Percentiles rank a stretch among this genome's conserved stretches.
Conservation (phyloP, 768 basidiomycete species). For the Dacryopinax spathularia region DNA sequence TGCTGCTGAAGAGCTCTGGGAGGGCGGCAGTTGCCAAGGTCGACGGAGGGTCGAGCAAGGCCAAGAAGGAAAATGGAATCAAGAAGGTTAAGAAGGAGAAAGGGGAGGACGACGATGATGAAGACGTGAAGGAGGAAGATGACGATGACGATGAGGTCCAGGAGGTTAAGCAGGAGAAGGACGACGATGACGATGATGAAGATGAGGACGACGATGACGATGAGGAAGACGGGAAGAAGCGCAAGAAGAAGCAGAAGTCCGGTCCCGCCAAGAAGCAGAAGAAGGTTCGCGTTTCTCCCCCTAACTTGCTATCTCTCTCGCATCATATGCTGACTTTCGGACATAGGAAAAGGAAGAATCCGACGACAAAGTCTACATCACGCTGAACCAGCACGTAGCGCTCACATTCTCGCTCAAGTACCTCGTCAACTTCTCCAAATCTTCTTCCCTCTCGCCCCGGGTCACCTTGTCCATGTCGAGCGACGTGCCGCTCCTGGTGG, state of each 20-base stretch:
- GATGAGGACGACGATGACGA: slow-evolving; percentile 39
- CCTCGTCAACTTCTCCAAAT: slow-evolving; percentile 92
- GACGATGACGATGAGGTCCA: slow-evolving; percentile 15
- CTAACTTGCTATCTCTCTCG: no score
- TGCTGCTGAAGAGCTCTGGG: slow-evolving; percentile 66
- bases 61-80: slow-evolving; percentile 32
- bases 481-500: slow-evolving; percentile 78
- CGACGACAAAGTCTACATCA: slow-evolving; percentile 51
- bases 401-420: slow-evolving; percentile 96
- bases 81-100: slow-evolving; percentile 25
- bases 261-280: slow-evolving; percentile 31
- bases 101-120: slow-evolving; percentile 23
- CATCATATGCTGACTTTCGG: no score
- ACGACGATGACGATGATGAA: slow-evolving; percentile 4
- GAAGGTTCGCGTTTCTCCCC: slow-evolving; percentile 6
- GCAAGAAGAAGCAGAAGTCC: slow-evolving; percentile 59
- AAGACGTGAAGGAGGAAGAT: slow-evolving; percentile 20
- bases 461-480: slow-evolving; percentile 84
- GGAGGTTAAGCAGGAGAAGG: slow-evolving; percentile 25
- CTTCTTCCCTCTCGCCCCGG: slow-evolving; percentile 49
- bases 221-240: slow-evolving; percentile 35
- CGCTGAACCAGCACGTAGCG: slow-evolving; percentile 80
- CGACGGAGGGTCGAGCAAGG: slow-evolving; percentile 13
- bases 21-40: slow-evolving; percentile 34
- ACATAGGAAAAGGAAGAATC: slow-evolving; percentile 28